These are phyloP conservation scores for Penicillium sp. DNA, from an alignment of 2,329 filamentous ascomycete species.

Conservation along the genomic window DNA sequence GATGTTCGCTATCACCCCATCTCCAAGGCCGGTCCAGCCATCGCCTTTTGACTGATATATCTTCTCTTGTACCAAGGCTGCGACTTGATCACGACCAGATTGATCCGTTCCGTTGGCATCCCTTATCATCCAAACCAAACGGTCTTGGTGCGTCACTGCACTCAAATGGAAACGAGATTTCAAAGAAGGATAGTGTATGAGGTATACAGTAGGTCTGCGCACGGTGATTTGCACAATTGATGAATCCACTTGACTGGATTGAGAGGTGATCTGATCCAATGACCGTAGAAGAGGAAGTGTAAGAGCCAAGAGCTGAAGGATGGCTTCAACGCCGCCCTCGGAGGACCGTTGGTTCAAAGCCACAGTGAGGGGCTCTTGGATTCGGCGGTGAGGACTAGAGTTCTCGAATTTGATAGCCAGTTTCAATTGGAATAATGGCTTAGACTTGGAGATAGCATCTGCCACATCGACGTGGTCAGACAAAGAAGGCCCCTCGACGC, in stretches of 20 bases:
- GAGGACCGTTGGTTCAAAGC: constrained; percentile 34
- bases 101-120: constrained; percentile 23
- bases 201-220: constrained; percentile 37
- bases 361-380: constrained; percentile 38
- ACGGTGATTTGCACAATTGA: constrained; percentile 33
- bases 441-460: constrained; percentile 21
- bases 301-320: constrained; percentile 33
- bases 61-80: constrained; percentile 28
- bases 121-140: constrained; percentile 37
- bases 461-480: constrained; percentile 22
- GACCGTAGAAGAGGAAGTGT: constrained; percentile 40
- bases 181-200: constrained; percentile 36
- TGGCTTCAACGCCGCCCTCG: constrained; percentile 29
- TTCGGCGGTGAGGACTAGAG: constrained; percentile 41
- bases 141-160: constrained; percentile 27
- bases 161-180: constrained; percentile 34
- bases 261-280: constrained; percentile 35
- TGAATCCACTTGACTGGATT: constrained; percentile 21
- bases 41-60: constrained; percentile 38
- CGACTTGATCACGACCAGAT: constrained; percentile 20
- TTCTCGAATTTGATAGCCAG: constrained; percentile 36
- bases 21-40: constrained; percentile 41
- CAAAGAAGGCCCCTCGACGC: constrained; percentile 21
- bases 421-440: constrained; percentile 28
- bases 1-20: constrained; percentile 35